phyloP scores from a whole-genome alignment of 2,329 filamentous ascomycete genomes.

The Chaetomium olivaceum region DNA sequence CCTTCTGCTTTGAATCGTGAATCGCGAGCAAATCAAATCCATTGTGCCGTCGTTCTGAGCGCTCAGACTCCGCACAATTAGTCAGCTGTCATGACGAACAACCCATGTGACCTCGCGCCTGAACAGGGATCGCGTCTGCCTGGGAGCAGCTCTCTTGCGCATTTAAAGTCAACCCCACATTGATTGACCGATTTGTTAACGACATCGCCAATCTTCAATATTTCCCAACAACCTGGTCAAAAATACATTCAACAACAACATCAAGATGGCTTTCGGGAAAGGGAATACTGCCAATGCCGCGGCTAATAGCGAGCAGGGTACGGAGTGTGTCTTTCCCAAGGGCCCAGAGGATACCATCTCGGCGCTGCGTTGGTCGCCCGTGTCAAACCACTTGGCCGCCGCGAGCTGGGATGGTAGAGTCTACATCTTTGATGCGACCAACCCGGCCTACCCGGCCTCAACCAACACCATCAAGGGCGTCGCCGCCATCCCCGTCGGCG shows the following conservation, averaged over 20 bases:
- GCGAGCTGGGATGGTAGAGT: conserved; percentile 42
- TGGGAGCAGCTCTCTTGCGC: background rate
- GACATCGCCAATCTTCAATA: background rate
- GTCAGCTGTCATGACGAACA: background rate
- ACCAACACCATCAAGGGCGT: conserved; percentile 32
- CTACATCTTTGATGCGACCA: conserved; percentile 40
- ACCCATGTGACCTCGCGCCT: background rate
- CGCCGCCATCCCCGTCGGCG: conserved; percentile 32
- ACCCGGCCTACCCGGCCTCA: conserved; percentile 25
- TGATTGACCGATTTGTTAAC: background rate
- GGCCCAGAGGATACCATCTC: conserved; percentile 41
- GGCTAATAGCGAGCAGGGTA: conserved; percentile 8
- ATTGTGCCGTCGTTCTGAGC: too few relatives aligned
- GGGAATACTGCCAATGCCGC: background rate
- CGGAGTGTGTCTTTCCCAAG: conserved; percentile 33
- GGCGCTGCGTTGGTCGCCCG: conserved; percentile 41
- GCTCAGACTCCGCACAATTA: background rate
- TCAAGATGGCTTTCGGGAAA: conserved; percentile 17
- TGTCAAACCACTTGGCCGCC: conserved; percentile 38
- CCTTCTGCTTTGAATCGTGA: too few relatives aligned
- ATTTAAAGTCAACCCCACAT: background rate
- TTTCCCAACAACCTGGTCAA: background rate
- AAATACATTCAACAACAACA: background rate
- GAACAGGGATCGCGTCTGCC: conserved; percentile 3
- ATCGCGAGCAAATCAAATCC: too few relatives aligned